phyloP scores from a whole-genome alignment of 208 protist genomes.

The Trypanosoma mega region DNA sequence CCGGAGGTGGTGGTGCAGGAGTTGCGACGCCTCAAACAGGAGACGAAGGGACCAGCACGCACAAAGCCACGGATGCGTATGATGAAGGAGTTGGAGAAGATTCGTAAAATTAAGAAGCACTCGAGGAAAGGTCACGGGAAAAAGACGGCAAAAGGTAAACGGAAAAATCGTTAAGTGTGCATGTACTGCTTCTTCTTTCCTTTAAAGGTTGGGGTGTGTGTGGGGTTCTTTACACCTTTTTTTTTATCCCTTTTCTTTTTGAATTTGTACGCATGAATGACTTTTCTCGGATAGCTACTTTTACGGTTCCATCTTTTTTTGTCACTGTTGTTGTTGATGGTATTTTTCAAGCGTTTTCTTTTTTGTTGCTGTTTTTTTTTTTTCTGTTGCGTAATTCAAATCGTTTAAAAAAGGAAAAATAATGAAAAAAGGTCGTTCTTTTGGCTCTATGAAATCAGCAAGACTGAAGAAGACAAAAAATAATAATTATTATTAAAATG shows the following conservation, averaged over 20 bases:
- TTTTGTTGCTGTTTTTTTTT: conserved; percentile 16
- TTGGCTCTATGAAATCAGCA: not conserved
- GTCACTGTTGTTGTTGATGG: not conserved
- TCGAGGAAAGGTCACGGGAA: conserved; percentile 89
- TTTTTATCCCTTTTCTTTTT: not conserved
- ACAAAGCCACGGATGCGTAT: conserved; percentile 72
- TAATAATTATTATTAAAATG: too few relatives aligned
- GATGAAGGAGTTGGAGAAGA: conserved; percentile 88
- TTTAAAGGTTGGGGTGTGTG: conserved; percentile 3
- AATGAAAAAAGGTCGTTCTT: conserved; percentile 1
- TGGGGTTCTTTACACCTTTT: not conserved
- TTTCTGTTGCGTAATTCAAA: conserved; percentile 10
- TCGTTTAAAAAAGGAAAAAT: conserved; percentile 4
- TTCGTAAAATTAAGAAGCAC: conserved; percentile 85
- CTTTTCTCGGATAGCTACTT: not conserved
- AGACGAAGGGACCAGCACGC: conserved; percentile 67
- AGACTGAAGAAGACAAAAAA: too few relatives aligned
- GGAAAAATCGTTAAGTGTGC: conserved; percentile 70
- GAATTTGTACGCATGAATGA: not conserved
- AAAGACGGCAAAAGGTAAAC: conserved; percentile 79
- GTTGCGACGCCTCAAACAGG: conserved; percentile 61
- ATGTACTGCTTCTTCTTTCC: conserved; percentile 8
- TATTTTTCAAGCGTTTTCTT: not conserved
- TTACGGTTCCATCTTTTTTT: not conserved
- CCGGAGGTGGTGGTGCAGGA: conserved; percentile 74